Percentiles rank a stretch among this genome's conserved stretches.
phyloP scores from a whole-genome alignment of 2,329 filamentous ascomycete genomes.

The Penicillium sp. region DNA sequence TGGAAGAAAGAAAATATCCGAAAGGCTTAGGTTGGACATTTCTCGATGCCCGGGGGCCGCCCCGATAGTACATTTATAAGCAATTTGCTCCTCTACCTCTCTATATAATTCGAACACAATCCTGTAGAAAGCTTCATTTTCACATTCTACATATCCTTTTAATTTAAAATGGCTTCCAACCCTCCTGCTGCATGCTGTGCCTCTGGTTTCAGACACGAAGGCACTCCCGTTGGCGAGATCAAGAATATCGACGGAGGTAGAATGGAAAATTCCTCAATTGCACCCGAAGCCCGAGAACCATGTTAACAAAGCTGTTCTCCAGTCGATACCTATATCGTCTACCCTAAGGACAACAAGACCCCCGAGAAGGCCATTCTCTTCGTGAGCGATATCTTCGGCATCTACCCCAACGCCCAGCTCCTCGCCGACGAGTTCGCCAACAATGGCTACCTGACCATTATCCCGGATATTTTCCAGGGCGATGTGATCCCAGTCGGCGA shows the following conservation, averaged over 20 bases:
- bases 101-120: not conserved
- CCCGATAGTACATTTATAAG: slow-evolving; percentile 1
- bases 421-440: slow-evolving; percentile 73
- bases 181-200: slow-evolving; percentile 50
- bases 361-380: slow-evolving; percentile 56
- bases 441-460: slow-evolving; percentile 67
- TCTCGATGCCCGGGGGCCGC: not conserved
- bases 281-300: not conserved
- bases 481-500: slow-evolving; percentile 59
- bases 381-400: slow-evolving; percentile 59
- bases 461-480: slow-evolving; percentile 70
- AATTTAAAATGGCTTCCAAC: slow-evolving; percentile 50
- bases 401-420: slow-evolving; percentile 59
- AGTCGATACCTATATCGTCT: slow-evolving; percentile 58
- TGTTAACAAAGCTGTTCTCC: not conserved
- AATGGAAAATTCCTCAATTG: slow-evolving; percentile 9
- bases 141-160: not conserved
- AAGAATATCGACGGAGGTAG: slow-evolving; percentile 49
- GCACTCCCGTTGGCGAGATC: slow-evolving; percentile 47
- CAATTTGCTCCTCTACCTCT: not conserved
- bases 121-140: not conserved
- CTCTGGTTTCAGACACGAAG: slow-evolving; percentile 53
- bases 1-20: not conserved
- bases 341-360: slow-evolving; percentile 51
- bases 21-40: not conserved